Conservation (phyloP, 108 stramenopile genomes). For the Fragilariopsis cylindrus region DNA sequence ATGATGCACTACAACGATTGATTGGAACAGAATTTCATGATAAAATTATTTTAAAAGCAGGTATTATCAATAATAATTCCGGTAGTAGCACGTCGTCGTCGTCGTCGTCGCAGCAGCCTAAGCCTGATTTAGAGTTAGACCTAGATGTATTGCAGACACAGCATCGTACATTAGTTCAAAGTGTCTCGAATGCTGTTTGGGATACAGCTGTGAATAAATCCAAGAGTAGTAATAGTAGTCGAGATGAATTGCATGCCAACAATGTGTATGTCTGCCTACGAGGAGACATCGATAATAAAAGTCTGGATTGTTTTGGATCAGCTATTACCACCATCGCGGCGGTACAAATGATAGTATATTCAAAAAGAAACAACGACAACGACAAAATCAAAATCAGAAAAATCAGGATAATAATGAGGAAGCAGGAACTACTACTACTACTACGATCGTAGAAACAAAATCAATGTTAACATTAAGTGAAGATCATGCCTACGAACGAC, state of each 20-base stretch:
- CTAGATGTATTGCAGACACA: neutral
- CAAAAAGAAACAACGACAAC: neutral
- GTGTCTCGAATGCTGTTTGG: constrained; percentile 58
- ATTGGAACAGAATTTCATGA: constrained; percentile 37
- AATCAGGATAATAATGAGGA: neutral
- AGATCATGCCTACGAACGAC: constrained; percentile 71
- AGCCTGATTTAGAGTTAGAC: no score
- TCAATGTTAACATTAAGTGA: constrained; percentile 49
- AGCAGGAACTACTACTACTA: no score
- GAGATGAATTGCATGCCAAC: constrained; percentile 70
- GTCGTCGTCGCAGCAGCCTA: neutral
- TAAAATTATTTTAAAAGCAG: neutral
- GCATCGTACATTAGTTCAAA: constrained; percentile 46
- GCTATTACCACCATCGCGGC: constrained; percentile 49
- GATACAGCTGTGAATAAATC: constrained; percentile 37
- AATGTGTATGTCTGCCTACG: constrained; percentile 54
- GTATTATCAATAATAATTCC: no score
- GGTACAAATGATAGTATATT: constrained; percentile 37
- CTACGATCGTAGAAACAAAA: no score
- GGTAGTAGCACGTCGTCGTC: neutral
- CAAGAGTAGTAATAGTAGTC: neutral
- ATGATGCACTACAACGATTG: constrained; percentile 40
- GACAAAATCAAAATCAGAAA: neutral
- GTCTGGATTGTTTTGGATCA: constrained; percentile 65
- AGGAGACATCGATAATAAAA: constrained; percentile 54